Conservation (phyloP, 352 stramenopile genomes). For the Peronospora tabacina region DNA sequence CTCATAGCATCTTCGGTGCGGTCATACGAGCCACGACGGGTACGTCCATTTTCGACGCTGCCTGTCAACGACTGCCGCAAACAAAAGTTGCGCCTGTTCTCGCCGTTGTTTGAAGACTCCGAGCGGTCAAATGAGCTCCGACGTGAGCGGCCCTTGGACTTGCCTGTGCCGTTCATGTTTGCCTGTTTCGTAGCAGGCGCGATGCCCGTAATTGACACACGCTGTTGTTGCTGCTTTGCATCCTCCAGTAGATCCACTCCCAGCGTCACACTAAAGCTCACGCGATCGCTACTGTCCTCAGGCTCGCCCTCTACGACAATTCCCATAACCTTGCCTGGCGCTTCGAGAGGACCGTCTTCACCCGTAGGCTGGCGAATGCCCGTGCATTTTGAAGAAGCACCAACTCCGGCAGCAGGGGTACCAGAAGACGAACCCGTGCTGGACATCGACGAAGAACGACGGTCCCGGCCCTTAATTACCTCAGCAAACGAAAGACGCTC, state of each 20-base stretch:
- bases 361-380: slow-evolving; percentile 67
- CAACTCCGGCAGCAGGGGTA: slow-evolving; percentile 2
- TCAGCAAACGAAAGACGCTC: slow-evolving; percentile 44
- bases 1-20: slow-evolving; percentile 29
- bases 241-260: slow-evolving; percentile 57
- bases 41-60: slow-evolving; percentile 21
- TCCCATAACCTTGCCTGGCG: slow-evolving; percentile 76
- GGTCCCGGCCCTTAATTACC: slow-evolving; percentile 40
- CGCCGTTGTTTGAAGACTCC: slow-evolving; percentile 31
- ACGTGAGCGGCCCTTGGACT: slow-evolving; percentile 35
- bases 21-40: slow-evolving; percentile 48
- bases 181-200: slow-evolving; percentile 24
- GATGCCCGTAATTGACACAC: slow-evolving; percentile 37
- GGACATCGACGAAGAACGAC: slow-evolving; percentile 39
- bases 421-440: slow-evolving; percentile 29
- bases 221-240: slow-evolving; percentile 53
- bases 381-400: slow-evolving; percentile 18
- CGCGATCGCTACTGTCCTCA: slow-evolving; percentile 46
- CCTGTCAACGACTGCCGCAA: slow-evolving; percentile 33
- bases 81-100: slow-evolving; percentile 30
- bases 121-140: slow-evolving; percentile 48
- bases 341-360: slow-evolving; percentile 58
- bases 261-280: slow-evolving; percentile 83
- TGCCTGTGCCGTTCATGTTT: slow-evolving; percentile 23
- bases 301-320: slow-evolving; percentile 54